Evolutionary conservation across 1,284 basidiomycete genomes (phyloP).

Genomic region (Violaceomyces palustris): DNA sequence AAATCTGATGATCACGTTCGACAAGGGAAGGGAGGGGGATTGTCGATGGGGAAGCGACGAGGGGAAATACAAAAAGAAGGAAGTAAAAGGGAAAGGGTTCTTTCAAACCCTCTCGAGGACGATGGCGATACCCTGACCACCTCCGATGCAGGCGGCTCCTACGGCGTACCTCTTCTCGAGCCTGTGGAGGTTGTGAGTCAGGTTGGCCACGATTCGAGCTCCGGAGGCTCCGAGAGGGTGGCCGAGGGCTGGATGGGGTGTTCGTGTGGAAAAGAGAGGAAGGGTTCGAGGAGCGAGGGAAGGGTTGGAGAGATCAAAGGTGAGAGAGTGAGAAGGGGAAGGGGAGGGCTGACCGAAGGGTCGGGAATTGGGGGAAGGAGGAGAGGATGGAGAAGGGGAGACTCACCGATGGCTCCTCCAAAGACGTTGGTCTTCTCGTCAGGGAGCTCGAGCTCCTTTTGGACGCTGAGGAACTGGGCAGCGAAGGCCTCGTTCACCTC

Average conservation of each 20-base stretch:
- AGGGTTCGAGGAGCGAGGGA: too few relatives aligned
- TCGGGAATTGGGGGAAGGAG: too few relatives aligned
- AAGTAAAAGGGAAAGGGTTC: too few relatives aligned
- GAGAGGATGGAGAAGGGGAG: too few relatives aligned
- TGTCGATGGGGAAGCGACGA: too few relatives aligned
- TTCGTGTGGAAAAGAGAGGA: conserved; percentile 1
- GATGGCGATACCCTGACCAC: conserved; percentile 56
- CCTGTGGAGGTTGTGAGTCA: conserved; percentile 58
- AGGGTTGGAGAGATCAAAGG: too few relatives aligned
- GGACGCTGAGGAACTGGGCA: conserved; percentile 82
- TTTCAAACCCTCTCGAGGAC: conserved; percentile 53
- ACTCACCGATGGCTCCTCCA: conserved; percentile 56
- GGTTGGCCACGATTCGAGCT: conserved; percentile 58
- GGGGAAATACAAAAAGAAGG: too few relatives aligned
- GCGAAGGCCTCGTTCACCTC: conserved; percentile 78
- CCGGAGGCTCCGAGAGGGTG: conserved; percentile 60
- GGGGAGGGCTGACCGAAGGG: too few relatives aligned
- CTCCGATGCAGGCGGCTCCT: conserved; percentile 60
- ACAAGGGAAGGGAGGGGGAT: too few relatives aligned
- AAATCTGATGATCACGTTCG: too few relatives aligned
- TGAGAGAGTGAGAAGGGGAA: too few relatives aligned
- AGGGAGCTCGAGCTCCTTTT: conserved; percentile 75
- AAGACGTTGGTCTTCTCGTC: conserved; percentile 59
- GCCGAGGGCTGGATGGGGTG: conserved; percentile 58
- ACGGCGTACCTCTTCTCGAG: conserved; percentile 59